Conservation (phyloP, 2,329 filamentous ascomycete species). For the Scedosporium aurantiacum region DNA sequence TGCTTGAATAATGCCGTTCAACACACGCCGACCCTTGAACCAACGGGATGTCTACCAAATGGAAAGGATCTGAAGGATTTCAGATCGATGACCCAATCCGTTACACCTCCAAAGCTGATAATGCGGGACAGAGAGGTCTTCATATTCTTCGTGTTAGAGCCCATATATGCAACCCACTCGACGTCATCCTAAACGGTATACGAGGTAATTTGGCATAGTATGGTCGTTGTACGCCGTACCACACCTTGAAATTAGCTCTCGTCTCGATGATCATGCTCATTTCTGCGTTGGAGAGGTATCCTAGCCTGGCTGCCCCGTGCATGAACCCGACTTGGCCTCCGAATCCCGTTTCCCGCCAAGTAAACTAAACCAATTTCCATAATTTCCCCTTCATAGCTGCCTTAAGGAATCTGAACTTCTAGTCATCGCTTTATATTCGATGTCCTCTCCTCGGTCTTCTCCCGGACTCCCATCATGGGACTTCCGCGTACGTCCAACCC, state of each 20-base stretch:
- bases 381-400: too few species aligned
- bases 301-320: slow-evolving; percentile 21
- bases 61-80: not conserved
- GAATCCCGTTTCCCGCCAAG: slow-evolving; percentile 12
- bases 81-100: slow-evolving; percentile 17
- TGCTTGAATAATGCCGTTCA: too few species aligned
- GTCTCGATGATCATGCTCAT: not conserved
- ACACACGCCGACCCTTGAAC: too few species aligned
- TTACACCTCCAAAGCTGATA: slow-evolving; percentile 15
- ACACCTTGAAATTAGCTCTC: not conserved
- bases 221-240: not conserved
- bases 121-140: slow-evolving; percentile 7
- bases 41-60: too few species aligned
- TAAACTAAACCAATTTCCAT: too few species aligned
- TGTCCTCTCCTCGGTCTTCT: too few species aligned
- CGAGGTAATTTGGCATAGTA: slow-evolving; percentile 10
- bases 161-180: slow-evolving; percentile 17
- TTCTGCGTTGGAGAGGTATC: slow-evolving; percentile 15
- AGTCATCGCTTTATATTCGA: too few species aligned
- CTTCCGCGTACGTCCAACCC: too few species aligned
- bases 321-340: slow-evolving; percentile 14
- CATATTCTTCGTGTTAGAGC: slow-evolving; percentile 10
- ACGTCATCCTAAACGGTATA: slow-evolving; percentile 14
- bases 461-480: too few species aligned
- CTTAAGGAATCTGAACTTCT: too few species aligned